phyloP scores from a whole-genome alignment of 371 early-diverging fungal genomes.

The Funneliformis caledonium region DNA sequence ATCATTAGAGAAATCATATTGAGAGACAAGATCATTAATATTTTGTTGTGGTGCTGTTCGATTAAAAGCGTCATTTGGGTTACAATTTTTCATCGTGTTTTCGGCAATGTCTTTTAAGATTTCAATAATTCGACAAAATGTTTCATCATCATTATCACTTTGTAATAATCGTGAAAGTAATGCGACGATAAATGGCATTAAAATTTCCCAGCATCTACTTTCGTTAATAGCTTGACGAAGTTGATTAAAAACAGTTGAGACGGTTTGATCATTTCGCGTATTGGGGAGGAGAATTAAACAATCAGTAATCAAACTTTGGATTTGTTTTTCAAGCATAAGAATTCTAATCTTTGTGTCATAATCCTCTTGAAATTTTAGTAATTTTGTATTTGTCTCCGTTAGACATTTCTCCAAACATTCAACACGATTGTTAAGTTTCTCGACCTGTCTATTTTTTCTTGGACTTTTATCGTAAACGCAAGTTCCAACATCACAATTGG shows the following conservation, averaged over 20 bases:
- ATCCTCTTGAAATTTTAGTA: not conserved
- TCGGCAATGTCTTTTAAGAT: not conserved
- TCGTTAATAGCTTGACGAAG: not conserved
- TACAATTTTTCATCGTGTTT: not conserved
- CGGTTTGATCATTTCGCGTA: not conserved
- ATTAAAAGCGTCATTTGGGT: not conserved
- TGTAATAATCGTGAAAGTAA: not conserved
- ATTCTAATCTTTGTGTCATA: too few species aligned
- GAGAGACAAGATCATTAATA: not conserved
- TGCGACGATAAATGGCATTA: not conserved
- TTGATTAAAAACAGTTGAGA: not conserved
- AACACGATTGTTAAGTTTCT: not conserved
- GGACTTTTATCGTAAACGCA: slow-evolving; percentile 21
- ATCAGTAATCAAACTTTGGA: not conserved
- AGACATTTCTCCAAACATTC: not conserved
- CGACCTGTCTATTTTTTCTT: slow-evolving; percentile 33
- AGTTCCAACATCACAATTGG: slow-evolving; percentile 6
- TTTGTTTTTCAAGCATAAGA: slow-evolving; percentile 4
- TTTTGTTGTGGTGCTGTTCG: not conserved
- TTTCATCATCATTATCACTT: not conserved
- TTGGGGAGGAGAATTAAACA: not conserved
- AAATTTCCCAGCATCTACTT: not conserved
- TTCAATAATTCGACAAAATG: not conserved
- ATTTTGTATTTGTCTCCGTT: not conserved
- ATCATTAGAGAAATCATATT: too few species aligned